A percentile compares a stretch with the other conserved stretches of the same genome.
These are phyloP conservation scores for Chlorella sp. DNA, from an alignment of 139 green algal genomes.

Conservation along the genomic window DNA sequence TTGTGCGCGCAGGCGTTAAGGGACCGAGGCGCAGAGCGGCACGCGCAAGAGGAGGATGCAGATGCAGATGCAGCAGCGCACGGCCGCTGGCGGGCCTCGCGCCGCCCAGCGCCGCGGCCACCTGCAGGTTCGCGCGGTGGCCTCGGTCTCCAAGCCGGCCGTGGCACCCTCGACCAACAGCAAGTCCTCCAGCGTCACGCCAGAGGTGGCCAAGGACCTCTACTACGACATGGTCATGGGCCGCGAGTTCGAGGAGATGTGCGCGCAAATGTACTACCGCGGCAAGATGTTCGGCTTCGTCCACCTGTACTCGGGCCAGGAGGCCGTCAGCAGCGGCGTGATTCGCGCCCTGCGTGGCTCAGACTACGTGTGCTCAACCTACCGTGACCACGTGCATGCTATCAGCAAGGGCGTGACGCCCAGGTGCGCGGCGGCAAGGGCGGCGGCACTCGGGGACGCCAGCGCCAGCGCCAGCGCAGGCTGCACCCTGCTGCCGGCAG, in stretches of 20 bases:
- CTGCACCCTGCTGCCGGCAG: too few species aligned
- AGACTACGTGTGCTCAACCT: conserved; percentile 94
- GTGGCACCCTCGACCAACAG: conserved; percentile 1
- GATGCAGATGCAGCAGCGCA: too few species aligned
- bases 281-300: conserved; percentile 97
- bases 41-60: too few species aligned
- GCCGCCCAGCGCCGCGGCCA: too few species aligned
- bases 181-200: conserved; percentile 35
- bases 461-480: too few species aligned
- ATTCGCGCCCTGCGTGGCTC: conserved; percentile 61
- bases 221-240: conserved; percentile 92
- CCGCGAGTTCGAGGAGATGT: conserved; percentile 98
- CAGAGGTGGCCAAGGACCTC: conserved; percentile 70
- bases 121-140: conserved; percentile 14
- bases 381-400: conserved; percentile 97
- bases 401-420: conserved; percentile 83
- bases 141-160: conserved; percentile 8
- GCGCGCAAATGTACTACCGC: conserved; percentile 98
- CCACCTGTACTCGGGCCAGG: conserved; percentile 93
- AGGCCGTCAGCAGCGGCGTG: conserved; percentile 81
- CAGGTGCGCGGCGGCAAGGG: conserved; percentile 22
- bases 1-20: too few species aligned
- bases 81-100: too few species aligned
- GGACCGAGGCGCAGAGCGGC: too few species aligned
- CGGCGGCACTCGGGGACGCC: too few species aligned